Base-by-base conservation (phyloP, 345 rosid species). In the Melaleuca alternifolia region DNA sequence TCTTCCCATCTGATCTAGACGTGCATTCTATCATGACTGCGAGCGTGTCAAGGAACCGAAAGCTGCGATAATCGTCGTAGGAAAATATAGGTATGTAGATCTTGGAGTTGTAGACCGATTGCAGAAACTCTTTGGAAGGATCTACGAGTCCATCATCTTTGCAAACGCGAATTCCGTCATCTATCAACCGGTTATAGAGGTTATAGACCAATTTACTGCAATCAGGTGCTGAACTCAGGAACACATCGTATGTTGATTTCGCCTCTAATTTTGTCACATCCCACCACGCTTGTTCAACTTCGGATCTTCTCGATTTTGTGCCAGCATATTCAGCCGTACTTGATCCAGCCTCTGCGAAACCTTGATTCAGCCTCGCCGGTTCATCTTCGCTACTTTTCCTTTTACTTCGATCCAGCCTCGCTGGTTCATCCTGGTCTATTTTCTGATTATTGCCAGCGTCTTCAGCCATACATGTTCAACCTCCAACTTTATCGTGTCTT, bases 71-170 rank as follows among this genome's bases (percentile, higher is more conserved):
- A 7, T 4, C 2, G 59, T n/a, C n/a, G n/a, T n/a, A 51, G 5
- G 62, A 57, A 57, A 57, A 57, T 6, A 57, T 24, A 26, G 13
- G 62, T 24, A 57, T 5, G 62, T 57, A 57, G 28, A 57, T 24
- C 3, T 24, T 24, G 14, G 62, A 56, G 28, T 13, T 2, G 7
- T 5, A 5, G 28, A 56, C 0, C 0, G 0, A 4, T 11, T 23
- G 61, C 0, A 3, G 3, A 56, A 56, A 12, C 6, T 56, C 62
- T 57, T 57, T 6, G 3, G 28, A 56, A 56, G 13, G 1, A 4
- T 11, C 4, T 56, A 5, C 14, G 62, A 2, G 1, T 26, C 0
- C 0, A 2, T 2, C 14, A 24, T 4, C 14, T 56, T 0, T 24
- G 61, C 23, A 56, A 23, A 54, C 6, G 3, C 6, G 6, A 56